A percentile compares a stretch with the other conserved stretches of the same genome.
Conservation (phyloP, 768 basidiomycete genomes). For the Mycena albidolilacea region DNA sequence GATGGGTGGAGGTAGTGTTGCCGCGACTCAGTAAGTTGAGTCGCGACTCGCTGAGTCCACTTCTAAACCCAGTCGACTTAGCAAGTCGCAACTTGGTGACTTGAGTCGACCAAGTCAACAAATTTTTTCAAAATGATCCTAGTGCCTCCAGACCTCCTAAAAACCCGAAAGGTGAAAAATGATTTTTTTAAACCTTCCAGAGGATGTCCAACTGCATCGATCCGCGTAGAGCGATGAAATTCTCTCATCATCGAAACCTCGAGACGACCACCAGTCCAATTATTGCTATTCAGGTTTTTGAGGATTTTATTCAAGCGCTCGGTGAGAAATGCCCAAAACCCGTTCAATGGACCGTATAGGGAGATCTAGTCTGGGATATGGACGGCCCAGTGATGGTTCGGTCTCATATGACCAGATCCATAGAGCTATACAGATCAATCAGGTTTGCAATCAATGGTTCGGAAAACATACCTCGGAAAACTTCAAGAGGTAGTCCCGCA, state of each 20-base stretch:
- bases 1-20: too few species aligned
- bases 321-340: slow-evolving; percentile 43
- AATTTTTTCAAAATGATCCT: too few species aligned
- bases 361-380: slow-evolving; percentile 45
- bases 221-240: slow-evolving; percentile 36
- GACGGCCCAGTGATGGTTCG: slow-evolving; percentile 49
- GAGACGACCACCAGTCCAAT: slow-evolving; percentile 45
- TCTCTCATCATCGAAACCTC: slow-evolving; percentile 50
- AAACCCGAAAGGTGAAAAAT: too few species aligned
- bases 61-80: too few species aligned
- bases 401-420: slow-evolving; percentile 44
- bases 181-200: too few species aligned
- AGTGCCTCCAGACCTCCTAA: too few species aligned
- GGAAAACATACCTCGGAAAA: slow-evolving; percentile 27
- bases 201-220: slow-evolving; percentile 37
- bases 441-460: neutral
- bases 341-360: slow-evolving; percentile 47
- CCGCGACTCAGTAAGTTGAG: too few species aligned
- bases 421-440: slow-evolving; percentile 42
- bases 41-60: too few species aligned
- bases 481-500: slow-evolving; percentile 28
- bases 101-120: too few species aligned
- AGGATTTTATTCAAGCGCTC: slow-evolving; percentile 46
- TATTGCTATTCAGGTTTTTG: slow-evolving; percentile 48
- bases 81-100: too few species aligned